These are phyloP conservation scores for Azolla pinnata DNA, from an alignment of 75 land plant species.

Conservation along the genomic window DNA sequence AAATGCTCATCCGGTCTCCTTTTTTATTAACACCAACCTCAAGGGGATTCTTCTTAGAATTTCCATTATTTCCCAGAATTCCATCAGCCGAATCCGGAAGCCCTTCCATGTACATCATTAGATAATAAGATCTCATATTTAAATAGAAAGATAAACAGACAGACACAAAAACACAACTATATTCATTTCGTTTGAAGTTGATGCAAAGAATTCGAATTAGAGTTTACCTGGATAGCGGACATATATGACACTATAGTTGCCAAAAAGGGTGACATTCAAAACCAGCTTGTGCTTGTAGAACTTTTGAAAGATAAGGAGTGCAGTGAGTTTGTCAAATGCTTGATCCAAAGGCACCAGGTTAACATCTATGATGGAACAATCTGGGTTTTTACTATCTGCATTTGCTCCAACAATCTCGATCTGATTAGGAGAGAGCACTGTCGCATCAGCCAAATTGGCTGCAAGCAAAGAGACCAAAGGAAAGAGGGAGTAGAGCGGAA, in stretches of 20 bases:
- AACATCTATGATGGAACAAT: constrained; percentile 46
- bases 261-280: constrained; percentile 47
- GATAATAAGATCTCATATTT: too few species aligned
- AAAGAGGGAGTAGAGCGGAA: constrained; percentile 58
- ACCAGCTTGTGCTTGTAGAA: constrained; percentile 60
- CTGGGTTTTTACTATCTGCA: constrained; percentile 47
- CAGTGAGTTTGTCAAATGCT: constrained; percentile 47
- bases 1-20: constrained; percentile 21
- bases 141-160: too few species aligned
- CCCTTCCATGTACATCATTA: background rate
- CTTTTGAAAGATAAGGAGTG: constrained; percentile 36
- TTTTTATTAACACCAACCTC: constrained; percentile 45
- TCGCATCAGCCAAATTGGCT: constrained; percentile 46
- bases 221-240: constrained; percentile 73
- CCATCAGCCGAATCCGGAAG: background rate
- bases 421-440: constrained; percentile 47
- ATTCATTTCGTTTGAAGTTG: too few species aligned
- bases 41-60: constrained; percentile 36
- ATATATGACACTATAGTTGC: constrained; percentile 55
- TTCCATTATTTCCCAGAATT: constrained; percentile 3
- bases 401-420: constrained; percentile 81
- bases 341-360: constrained; percentile 52
- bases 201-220: too few species aligned
- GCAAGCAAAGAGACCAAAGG: constrained; percentile 80
- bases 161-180: too few species aligned